phyloP scores from a whole-genome alignment of 441 rosid genomes.

The Euphorbia corollata region DNA sequence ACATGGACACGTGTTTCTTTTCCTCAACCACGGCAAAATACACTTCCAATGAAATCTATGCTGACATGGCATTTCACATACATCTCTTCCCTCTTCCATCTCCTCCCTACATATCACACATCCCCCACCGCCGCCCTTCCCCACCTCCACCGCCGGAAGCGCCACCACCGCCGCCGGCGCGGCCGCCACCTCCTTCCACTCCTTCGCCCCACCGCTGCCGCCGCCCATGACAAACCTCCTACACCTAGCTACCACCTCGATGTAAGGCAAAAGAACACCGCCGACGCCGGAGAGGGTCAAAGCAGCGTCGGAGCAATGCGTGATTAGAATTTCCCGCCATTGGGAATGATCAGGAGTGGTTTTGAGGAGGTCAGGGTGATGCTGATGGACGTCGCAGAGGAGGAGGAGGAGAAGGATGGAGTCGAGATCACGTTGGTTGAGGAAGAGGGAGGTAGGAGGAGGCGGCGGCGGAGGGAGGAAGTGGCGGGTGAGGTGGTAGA shows the following conservation, averaged over 20 bases:
- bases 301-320: constrained; percentile 23
- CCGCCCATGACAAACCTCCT: constrained; percentile 51
- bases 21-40: constrained; percentile 69
- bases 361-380: constrained; percentile 42
- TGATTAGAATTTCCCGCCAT: constrained; percentile 47
- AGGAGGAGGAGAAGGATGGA: constrained; percentile 64
- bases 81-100: constrained; percentile 69
- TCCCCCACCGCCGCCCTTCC: constrained; percentile 37
- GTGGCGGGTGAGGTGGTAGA: constrained; percentile 57
- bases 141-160: constrained; percentile 48
- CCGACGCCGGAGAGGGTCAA: constrained; percentile 41
- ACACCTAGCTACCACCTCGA: constrained; percentile 59
- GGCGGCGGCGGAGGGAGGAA: constrained; percentile 60
- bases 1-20: constrained; percentile 77
- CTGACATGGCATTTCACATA: constrained; percentile 75
- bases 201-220: constrained; percentile 34
- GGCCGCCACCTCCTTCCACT: constrained; percentile 44
- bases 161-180: constrained; percentile 57
- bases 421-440: constrained; percentile 75
- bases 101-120: constrained; percentile 83
- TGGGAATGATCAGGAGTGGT: constrained; percentile 30
- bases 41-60: constrained; percentile 90
- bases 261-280: constrained; percentile 50
- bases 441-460: constrained; percentile 34
- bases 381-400: constrained; percentile 65